A percentile compares a stretch with the other conserved stretches of the same genome.
These are phyloP conservation scores for Ceratocystis colombiana DNA, from an alignment of 2,329 filamentous ascomycete species.

Conservation along the genomic window DNA sequence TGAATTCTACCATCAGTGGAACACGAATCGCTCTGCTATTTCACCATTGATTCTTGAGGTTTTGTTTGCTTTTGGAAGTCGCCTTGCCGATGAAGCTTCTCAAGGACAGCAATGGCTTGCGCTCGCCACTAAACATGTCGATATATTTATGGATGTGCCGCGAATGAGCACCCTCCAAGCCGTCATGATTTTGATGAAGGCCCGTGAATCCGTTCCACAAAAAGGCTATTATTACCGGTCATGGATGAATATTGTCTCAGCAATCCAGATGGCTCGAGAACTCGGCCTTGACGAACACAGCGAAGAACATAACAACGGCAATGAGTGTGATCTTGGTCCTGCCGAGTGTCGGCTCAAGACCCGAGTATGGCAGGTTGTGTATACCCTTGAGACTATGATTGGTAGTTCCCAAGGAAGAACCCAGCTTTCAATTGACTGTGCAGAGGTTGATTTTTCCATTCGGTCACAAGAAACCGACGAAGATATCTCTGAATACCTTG, in stretches of 20 bases:
- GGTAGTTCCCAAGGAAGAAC: constrained; percentile 80
- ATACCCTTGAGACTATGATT: constrained; percentile 82
- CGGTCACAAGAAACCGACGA: constrained; percentile 53
- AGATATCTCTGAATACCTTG: constrained; percentile 64
- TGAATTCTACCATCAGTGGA: constrained; percentile 83
- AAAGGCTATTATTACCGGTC: constrained; percentile 93
- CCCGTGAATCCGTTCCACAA: constrained; percentile 81
- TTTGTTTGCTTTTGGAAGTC: constrained; percentile 79
- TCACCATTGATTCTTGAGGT: constrained; percentile 83
- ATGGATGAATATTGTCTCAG: constrained; percentile 90
- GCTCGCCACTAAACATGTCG: constrained; percentile 82
- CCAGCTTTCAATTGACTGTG: constrained; percentile 64
- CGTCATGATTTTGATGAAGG: constrained; percentile 76
- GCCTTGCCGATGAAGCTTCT: constrained; percentile 70
- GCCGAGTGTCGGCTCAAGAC: constrained; percentile 76
- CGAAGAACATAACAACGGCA: constrained; percentile 63
- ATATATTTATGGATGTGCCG: constrained; percentile 87
- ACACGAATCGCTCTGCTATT: constrained; percentile 67
- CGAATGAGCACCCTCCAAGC: constrained; percentile 87
- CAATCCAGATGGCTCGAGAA: constrained; percentile 87
- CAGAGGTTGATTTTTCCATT: constrained; percentile 65
- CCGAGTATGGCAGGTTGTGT: constrained; percentile 80
- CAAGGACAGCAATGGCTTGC: constrained; percentile 90
- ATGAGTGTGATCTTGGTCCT: constrained; percentile 55
- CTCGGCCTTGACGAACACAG: constrained; percentile 80